Evolutionary conservation across 2,329 filamentous ascomycete species (phyloP).

Genomic region (Cladosporium oxysporum): DNA sequence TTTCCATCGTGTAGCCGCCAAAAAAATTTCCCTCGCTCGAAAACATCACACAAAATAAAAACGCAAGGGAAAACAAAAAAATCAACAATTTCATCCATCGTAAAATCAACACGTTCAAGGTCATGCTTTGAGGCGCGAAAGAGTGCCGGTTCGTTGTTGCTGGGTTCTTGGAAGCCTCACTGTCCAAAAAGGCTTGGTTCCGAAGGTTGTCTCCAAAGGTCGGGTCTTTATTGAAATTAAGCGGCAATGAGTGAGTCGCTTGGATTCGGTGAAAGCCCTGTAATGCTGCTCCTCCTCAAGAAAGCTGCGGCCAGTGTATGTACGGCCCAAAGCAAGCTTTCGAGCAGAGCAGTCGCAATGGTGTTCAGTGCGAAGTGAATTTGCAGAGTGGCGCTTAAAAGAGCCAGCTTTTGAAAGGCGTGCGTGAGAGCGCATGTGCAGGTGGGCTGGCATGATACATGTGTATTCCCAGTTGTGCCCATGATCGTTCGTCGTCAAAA

Average conservation of each 20-base stretch:
- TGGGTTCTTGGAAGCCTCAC: background rate
- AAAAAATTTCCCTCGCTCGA: background rate
- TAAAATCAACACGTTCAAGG: slow-evolving; percentile 1
- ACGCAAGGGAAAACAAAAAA: background rate
- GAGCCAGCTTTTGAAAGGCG: slow-evolving; percentile 9
- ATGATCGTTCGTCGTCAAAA: slow-evolving; percentile 14
- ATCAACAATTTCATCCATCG: slow-evolving; percentile 4
- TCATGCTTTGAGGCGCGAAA: slow-evolving; percentile 1
- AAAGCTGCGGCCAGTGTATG: slow-evolving; percentile 12
- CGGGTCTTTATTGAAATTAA: background rate
- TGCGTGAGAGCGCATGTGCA: slow-evolving; percentile 1
- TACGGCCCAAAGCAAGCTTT: slow-evolving; percentile 15
- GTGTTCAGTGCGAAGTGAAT: slow-evolving; percentile 1
- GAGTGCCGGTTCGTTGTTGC: slow-evolving; percentile 1
- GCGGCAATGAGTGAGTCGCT: background rate
- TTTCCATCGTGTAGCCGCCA: slow-evolving; percentile 7
- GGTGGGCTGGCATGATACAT: background rate
- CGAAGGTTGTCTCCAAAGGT: background rate
- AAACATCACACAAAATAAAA: slow-evolving; percentile 2
- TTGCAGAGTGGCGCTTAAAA: slow-evolving; percentile 1
- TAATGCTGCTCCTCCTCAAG: slow-evolving; percentile 15
- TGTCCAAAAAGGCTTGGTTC: background rate
- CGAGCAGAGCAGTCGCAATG: slow-evolving; percentile 17
- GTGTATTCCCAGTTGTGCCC: background rate
- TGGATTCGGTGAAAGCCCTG: background rate